Conservation (phyloP, 2,329 filamentous ascomycete species). For the Botryotinia calthae region DNA sequence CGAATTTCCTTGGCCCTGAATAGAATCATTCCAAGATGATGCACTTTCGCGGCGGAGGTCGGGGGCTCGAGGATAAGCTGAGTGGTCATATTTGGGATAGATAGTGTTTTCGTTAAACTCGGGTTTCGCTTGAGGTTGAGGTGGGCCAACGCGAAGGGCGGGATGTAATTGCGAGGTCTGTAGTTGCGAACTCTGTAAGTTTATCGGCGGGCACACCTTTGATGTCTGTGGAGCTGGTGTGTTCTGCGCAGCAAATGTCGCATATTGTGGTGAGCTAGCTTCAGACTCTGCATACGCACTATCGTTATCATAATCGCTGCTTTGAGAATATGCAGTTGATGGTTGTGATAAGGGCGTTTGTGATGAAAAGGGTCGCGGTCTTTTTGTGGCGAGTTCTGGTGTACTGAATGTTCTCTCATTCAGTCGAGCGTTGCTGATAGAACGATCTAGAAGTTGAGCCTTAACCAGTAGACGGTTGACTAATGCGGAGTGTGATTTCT, state of each 20-base stretch:
- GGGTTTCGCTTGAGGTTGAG: background rate
- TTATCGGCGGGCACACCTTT: background rate
- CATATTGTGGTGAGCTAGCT: conserved; percentile 1
- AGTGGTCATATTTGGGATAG: conserved; percentile 4
- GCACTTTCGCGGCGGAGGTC: conserved; percentile 3
- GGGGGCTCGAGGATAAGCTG: background rate
- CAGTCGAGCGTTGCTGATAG: conserved; percentile 25
- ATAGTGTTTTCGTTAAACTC: background rate
- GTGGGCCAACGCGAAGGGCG: background rate
- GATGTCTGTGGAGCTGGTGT: background rate
- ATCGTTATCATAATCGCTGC: conserved; percentile 21
- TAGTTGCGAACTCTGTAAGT: conserved; percentile 9
- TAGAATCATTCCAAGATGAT: conserved; percentile 12
- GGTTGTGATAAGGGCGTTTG: conserved; percentile 4
- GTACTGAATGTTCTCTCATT: conserved; percentile 9
- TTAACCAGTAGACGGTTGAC: conserved; percentile 62
- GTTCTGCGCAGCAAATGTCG: background rate
- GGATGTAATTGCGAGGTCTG: conserved; percentile 10
- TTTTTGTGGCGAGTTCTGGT: background rate
- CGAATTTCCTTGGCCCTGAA: background rate
- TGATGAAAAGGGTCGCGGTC: background rate
- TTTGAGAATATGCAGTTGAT: conserved; percentile 16
- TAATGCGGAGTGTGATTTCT: conserved; percentile 68
- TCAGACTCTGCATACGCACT: conserved; percentile 2
- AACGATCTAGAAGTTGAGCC: conserved; percentile 40